Percentiles rank a stretch among this genome's conserved stretches.
phyloP scores from a whole-genome alignment of 225 moss, liverwort and hornwort genomes.

The Straminergon stramineum region DNA sequence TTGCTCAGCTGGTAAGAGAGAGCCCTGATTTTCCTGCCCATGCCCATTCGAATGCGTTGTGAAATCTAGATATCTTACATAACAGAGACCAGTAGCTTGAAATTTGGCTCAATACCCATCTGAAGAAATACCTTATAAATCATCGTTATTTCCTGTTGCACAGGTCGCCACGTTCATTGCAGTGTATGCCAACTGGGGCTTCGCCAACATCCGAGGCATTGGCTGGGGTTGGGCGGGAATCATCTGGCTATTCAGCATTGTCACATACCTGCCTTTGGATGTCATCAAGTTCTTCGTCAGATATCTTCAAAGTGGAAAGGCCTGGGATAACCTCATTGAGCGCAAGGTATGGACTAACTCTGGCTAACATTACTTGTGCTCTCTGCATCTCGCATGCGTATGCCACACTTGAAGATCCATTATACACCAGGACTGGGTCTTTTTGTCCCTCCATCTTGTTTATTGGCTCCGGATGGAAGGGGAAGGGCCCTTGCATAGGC shows the following conservation, averaged over 20 bases:
- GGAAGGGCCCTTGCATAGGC: background rate
- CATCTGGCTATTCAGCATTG: conserved; percentile 42
- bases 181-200: conserved; percentile 43
- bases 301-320: conserved; percentile 58
- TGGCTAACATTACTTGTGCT: background rate
- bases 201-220: conserved; percentile 42
- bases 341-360: conserved; percentile 17
- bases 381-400: background rate
- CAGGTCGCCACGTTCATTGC: conserved; percentile 60
- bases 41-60: background rate
- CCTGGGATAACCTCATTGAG: conserved; percentile 56
- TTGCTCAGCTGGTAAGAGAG: conserved; percentile 33
- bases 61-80: too few relatives aligned
- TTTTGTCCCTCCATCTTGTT: background rate
- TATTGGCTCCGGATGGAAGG: background rate
- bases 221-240: conserved; percentile 68
- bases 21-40: background rate
- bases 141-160: background rate
- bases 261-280: conserved; percentile 47
- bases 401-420: background rate
- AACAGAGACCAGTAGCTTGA: background rate
- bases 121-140: background rate
- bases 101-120: background rate
- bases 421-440: background rate
- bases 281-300: conserved; percentile 46